phyloP scores from a whole-genome alignment of 208 protist genomes.

The Leishmania arabica region DNA sequence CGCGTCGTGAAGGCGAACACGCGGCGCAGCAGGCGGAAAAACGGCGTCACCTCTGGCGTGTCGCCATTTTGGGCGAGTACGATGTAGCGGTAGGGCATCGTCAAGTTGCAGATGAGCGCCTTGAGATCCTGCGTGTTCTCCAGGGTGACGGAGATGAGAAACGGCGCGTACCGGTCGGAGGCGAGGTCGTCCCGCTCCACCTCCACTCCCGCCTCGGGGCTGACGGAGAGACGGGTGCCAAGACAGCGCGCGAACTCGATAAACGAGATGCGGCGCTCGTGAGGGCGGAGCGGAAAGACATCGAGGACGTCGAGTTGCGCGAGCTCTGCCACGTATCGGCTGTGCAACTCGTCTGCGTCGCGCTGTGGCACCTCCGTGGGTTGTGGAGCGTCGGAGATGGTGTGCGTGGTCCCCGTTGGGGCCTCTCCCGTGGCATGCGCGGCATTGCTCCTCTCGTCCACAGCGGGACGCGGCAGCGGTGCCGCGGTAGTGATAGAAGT shows the following conservation, averaged over 20 bases:
- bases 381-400: background rate
- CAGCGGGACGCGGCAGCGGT: background rate
- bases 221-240: slow-evolving; percentile 18
- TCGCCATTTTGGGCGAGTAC: slow-evolving; percentile 36
- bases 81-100: slow-evolving; percentile 29
- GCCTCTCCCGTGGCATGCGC: background rate
- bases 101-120: slow-evolving; percentile 37
- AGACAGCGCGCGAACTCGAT: slow-evolving; percentile 32
- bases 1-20: slow-evolving; percentile 44
- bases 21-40: slow-evolving; percentile 35
- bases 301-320: slow-evolving; percentile 17
- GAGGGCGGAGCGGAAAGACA: slow-evolving; percentile 14
- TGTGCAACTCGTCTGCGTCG: background rate
- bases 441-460: background rate
- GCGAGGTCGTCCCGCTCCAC: slow-evolving; percentile 4
- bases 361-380: background rate
- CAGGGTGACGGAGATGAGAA: slow-evolving; percentile 28
- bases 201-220: slow-evolving; percentile 17
- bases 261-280: slow-evolving; percentile 30
- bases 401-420: background rate
- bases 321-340: slow-evolving; percentile 13
- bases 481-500: background rate
- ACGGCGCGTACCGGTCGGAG: slow-evolving; percentile 1
- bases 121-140: slow-evolving; percentile 39
- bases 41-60: slow-evolving; percentile 23